Conservation (phyloP, 2,329 filamentous ascomycete species). For the Elsinoe batatas region DNA sequence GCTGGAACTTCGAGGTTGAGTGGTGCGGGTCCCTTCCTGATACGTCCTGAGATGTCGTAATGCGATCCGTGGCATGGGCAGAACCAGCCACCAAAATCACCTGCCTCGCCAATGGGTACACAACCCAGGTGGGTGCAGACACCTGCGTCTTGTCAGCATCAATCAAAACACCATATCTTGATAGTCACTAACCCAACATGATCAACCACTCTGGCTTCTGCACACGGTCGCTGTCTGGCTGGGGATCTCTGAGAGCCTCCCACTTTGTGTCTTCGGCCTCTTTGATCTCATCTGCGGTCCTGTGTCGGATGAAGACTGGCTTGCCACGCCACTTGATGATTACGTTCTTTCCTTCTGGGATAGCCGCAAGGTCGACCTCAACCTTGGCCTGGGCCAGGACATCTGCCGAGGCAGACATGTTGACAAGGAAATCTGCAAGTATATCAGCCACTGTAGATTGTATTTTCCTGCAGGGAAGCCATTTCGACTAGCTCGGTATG, state of each 20-base stretch:
- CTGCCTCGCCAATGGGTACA: constrained; percentile 97
- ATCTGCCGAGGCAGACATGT: constrained; percentile 98
- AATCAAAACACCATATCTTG: no score
- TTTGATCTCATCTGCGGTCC: constrained; percentile 83
- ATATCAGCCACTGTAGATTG: constrained; percentile 21
- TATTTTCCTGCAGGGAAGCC: neutral
- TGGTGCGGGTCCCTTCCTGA: constrained; percentile 93
- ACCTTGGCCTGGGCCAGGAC: constrained; percentile 99
- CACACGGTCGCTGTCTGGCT: constrained; percentile 83
- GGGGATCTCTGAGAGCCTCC: constrained; percentile 76
- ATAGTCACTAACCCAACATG: constrained; percentile 69
- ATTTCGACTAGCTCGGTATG: neutral
- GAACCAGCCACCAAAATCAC: constrained; percentile 98
- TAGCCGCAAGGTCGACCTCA: constrained; percentile 83
- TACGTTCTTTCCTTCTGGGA: constrained; percentile 99
- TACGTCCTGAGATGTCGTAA: constrained; percentile 98
- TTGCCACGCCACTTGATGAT: constrained; percentile 99
- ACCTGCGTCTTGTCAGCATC: constrained; percentile 47
- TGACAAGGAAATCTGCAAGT: constrained; percentile 86
- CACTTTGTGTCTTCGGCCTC: constrained; percentile 86
- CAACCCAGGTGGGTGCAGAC: constrained; percentile 99
- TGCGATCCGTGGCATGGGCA: constrained; percentile 99
- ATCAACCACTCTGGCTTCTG: constrained; percentile 98
- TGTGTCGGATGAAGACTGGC: constrained; percentile 99
- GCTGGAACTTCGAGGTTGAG: constrained; percentile 91